Conservation (phyloP, 2,329 filamentous ascomycete genomes). For the Capronia coronata region DNA sequence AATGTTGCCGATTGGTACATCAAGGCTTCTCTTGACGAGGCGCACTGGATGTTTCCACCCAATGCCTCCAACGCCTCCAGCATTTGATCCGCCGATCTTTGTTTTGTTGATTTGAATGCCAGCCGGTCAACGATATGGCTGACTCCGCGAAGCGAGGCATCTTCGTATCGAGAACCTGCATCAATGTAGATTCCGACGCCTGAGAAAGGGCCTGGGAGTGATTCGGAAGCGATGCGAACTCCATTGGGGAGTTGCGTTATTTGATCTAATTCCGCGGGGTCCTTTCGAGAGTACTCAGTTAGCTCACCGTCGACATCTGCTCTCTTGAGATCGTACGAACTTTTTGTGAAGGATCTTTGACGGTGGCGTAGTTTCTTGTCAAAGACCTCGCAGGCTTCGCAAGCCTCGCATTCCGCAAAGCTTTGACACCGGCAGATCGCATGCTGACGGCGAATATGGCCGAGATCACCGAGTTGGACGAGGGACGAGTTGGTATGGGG, state of each 20-base stretch:
- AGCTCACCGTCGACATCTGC: neutral
- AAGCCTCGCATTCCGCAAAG: slow-evolving; percentile 20
- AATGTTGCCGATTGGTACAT: slow-evolving; percentile 99
- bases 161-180: slow-evolving; percentile 90
- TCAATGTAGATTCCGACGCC: slow-evolving; percentile 95
- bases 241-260: slow-evolving; percentile 89
- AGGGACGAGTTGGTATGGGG: neutral
- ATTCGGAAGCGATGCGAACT: slow-evolving; percentile 88
- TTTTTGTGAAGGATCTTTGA: slow-evolving; percentile 23
- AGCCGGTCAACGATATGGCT: slow-evolving; percentile 95
- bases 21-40: slow-evolving; percentile 86
- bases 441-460: slow-evolving; percentile 14
- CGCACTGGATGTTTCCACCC: slow-evolving; percentile 94
- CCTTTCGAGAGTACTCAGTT: slow-evolving; percentile 42
- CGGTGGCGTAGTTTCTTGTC: slow-evolving; percentile 26
- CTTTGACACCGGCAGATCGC: slow-evolving; percentile 23
- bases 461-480: neutral
- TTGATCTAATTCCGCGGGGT: slow-evolving; percentile 78
- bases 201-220: slow-evolving; percentile 86
- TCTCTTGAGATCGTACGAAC: slow-evolving; percentile 11
- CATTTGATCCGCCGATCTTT: slow-evolving; percentile 72
- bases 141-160: slow-evolving; percentile 72
- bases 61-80: slow-evolving; percentile 79
- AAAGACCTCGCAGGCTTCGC: slow-evolving; percentile 10
- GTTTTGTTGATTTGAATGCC: slow-evolving; percentile 81